phyloP scores from a whole-genome alignment of 2,329 filamentous ascomycete species.

The Botrytis paeoniae region DNA sequence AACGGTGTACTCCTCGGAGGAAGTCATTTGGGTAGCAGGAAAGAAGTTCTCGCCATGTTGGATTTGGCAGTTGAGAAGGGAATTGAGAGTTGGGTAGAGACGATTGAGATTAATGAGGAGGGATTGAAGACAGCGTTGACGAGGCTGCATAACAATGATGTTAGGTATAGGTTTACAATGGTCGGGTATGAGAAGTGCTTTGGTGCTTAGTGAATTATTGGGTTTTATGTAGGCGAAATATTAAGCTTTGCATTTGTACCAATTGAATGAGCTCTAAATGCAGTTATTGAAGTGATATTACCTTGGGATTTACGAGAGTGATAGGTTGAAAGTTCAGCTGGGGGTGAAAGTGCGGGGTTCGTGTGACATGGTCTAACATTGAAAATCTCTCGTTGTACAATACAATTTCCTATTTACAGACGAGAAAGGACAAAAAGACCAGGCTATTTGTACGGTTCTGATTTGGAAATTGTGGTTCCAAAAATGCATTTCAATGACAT shows the following conservation, averaged over 20 bases:
- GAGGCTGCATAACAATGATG: constrained; percentile 67
- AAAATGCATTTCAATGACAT: neutral
- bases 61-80: constrained; percentile 67
- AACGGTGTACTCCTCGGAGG: constrained; percentile 74
- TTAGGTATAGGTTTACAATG: constrained; percentile 70
- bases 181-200: constrained; percentile 67
- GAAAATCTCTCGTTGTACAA: too few species aligned
- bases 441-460: neutral
- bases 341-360: too few species aligned
- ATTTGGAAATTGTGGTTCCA: too few species aligned
- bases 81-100: constrained; percentile 67
- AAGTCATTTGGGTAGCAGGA: constrained; percentile 67
- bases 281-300: neutral
- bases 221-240: neutral
- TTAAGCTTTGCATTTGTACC: neutral
- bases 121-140: constrained; percentile 68
- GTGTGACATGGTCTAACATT: neutral
- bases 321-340: neutral
- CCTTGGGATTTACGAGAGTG: neutral
- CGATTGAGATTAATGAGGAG: constrained; percentile 67
- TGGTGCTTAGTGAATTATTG: constrained; percentile 31
- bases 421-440: too few species aligned
- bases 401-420: neutral
- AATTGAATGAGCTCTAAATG: neutral
- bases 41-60: constrained; percentile 70